phyloP scores from a whole-genome alignment of 2,329 filamentous ascomycete species.

The Elsinoe australis region DNA sequence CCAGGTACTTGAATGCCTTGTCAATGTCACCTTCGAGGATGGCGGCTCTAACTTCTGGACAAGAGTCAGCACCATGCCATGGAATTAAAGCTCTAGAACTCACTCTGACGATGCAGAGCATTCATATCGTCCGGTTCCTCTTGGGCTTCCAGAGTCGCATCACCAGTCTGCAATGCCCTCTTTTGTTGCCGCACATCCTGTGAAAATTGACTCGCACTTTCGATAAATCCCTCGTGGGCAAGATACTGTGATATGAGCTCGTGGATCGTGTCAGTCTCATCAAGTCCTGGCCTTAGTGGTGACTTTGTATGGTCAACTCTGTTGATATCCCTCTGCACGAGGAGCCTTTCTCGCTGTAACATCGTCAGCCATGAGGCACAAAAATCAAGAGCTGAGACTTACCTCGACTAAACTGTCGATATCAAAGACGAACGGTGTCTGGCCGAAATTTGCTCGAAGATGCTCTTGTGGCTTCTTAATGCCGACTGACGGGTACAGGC shows the following conservation, averaged over 20 bases:
- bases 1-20: conserved; percentile 73
- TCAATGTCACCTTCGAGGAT: conserved; percentile 92
- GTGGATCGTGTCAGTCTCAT: conserved; percentile 73
- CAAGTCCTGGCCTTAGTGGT: conserved; percentile 54
- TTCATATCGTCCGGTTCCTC: conserved; percentile 67
- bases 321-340: conserved; percentile 56
- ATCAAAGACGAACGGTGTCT: conserved; percentile 76
- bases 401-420: conserved; percentile 81
- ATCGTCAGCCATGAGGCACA: conserved; percentile 18
- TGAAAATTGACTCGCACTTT: conserved; percentile 82
- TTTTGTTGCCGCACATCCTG: conserved; percentile 71
- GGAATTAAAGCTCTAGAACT: too few species aligned
- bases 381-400: conserved; percentile 31
- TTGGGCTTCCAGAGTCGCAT: conserved; percentile 31
- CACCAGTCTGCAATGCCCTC: conserved; percentile 46
- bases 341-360: conserved; percentile 51
- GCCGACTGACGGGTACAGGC: conserved; percentile 60
- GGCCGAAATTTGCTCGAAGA: conserved; percentile 55
- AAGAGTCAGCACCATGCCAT: conserved; percentile 18
- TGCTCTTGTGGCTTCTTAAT: conserved; percentile 58
- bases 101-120: conserved; percentile 78
- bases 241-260: conserved; percentile 80
- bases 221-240: conserved; percentile 90
- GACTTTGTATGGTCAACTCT: conserved; percentile 44
- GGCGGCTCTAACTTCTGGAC: conserved; percentile 69